These are phyloP conservation scores for Kodamaea anthophila DNA, from an alignment of 1,139 yeast genomes.

Conservation along the genomic window DNA sequence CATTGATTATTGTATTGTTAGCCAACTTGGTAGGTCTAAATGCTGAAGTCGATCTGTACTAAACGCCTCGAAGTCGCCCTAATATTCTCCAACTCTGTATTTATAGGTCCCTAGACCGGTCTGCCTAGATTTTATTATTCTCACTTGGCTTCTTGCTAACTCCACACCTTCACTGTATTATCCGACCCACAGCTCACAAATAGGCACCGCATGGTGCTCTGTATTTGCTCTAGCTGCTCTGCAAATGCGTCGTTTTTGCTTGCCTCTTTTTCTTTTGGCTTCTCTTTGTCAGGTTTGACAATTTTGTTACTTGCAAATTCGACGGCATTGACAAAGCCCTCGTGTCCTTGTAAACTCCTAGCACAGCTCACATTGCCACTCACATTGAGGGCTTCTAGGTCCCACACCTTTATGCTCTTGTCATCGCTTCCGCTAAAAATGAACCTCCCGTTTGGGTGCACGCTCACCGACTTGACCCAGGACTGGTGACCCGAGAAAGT, in stretches of 20 bases:
- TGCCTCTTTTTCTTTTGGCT: slow-evolving; percentile 13
- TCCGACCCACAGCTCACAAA: slow-evolving; percentile 60
- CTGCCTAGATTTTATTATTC: no score
- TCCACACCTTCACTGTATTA: slow-evolving; percentile 49
- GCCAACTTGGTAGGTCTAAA: no score
- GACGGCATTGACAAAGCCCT: slow-evolving; percentile 64
- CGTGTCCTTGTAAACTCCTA: slow-evolving; percentile 56
- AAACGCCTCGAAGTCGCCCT: no score
- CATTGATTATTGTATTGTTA: no score
- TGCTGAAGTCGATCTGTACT: no score
- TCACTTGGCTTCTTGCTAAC: no score
- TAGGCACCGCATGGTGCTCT: slow-evolving; percentile 47
- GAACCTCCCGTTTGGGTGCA: slow-evolving; percentile 74
- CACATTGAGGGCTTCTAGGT: slow-evolving; percentile 44
- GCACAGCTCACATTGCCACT: slow-evolving; percentile 41
- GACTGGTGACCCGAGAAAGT: slow-evolving; percentile 70
- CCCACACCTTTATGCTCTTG: slow-evolving; percentile 74
- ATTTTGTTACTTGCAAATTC: slow-evolving; percentile 42
- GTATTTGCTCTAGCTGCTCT: slow-evolving; percentile 22
- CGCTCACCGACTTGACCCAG: slow-evolving; percentile 69
- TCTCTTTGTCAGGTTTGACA: slow-evolving; percentile 7
- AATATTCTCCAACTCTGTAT: no score
- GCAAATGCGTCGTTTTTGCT: slow-evolving; percentile 13
- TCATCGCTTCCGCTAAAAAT: slow-evolving; percentile 78
- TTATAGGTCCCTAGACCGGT: no score